phyloP scores from a whole-genome alignment of 371 early-diverging fungal species.

The Mucor mucedo region DNA sequence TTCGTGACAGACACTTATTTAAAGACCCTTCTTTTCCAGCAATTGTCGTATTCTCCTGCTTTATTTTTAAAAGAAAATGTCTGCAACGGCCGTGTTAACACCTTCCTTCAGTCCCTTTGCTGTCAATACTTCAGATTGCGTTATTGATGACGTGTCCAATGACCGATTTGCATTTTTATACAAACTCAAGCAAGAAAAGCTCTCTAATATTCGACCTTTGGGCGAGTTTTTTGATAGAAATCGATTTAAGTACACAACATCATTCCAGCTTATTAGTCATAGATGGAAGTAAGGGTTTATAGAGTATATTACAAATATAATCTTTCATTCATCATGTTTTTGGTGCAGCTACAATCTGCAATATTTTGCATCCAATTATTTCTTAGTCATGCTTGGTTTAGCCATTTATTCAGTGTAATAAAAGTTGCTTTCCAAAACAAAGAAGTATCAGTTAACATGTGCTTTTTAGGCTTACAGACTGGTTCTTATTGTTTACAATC shows the following conservation, averaged over 20 bases:
- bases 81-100: neutral
- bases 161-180: constrained; percentile 26
- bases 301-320: neutral
- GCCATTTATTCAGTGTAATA: constrained; percentile 61
- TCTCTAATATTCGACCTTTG: constrained; percentile 55
- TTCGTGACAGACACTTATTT: too few species aligned
- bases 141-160: neutral
- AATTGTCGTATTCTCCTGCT: too few species aligned
- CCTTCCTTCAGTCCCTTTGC: neutral
- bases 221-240: constrained; percentile 66
- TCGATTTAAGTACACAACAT: constrained; percentile 53
- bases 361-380: constrained; percentile 68
- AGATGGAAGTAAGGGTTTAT: constrained; percentile 50
- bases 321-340: neutral
- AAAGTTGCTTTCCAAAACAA: neutral
- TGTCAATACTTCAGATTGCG: neutral
- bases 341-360: constrained; percentile 56
- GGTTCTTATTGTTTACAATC: constrained; percentile 48
- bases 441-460: neutral
- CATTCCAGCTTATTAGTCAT: constrained; percentile 39
- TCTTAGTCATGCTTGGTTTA: constrained; percentile 58
- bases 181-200: constrained; percentile 39
- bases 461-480: constrained; percentile 44
- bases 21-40: too few species aligned
- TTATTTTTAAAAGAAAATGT: neutral